Evolutionary conservation across 441 rosid genomes (phyloP).

Genomic region (Aquilaria agallochum): DNA sequence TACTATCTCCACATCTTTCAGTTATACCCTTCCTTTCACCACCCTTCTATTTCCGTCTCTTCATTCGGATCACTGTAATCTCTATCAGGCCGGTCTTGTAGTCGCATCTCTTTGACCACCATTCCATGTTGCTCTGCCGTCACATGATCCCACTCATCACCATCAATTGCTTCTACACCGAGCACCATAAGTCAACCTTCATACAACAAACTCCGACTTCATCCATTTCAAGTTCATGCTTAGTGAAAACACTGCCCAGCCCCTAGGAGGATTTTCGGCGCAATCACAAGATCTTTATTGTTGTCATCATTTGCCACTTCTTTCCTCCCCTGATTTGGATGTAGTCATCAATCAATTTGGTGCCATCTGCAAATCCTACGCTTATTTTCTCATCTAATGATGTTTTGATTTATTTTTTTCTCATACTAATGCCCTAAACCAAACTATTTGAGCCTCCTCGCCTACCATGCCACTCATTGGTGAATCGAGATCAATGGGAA

Average conservation of each 20-base stretch:
- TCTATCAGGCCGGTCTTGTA: conserved; percentile 77
- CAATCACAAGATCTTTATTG: conserved; percentile 86
- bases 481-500: too few relatives aligned
- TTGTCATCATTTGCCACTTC: conserved; percentile 86
- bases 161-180: conserved; percentile 86
- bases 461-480: too few relatives aligned
- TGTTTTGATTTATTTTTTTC: conserved; percentile 81
- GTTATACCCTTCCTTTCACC: too few relatives aligned
- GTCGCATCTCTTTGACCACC: conserved; percentile 63
- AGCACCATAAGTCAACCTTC: conserved; percentile 96
- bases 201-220: conserved; percentile 71
- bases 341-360: conserved; percentile 53
- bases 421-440: too few relatives aligned
- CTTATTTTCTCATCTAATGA: conserved; percentile 72
- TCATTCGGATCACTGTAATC: conserved; percentile 74
- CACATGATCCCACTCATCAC: conserved; percentile 76
- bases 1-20: too few relatives aligned
- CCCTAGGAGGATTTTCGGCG: conserved; percentile 99
- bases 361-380: conserved; percentile 49
- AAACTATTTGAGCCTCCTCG: too few relatives aligned
- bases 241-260: conserved; percentile 82
- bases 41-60: too few relatives aligned
- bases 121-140: conserved; percentile 76
- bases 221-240: conserved; percentile 84
- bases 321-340: conserved; percentile 81